These are phyloP conservation scores for Cylindrotheca fusiformis DNA, from an alignment of 108 stramenopile genomes.

Conservation along the genomic window DNA sequence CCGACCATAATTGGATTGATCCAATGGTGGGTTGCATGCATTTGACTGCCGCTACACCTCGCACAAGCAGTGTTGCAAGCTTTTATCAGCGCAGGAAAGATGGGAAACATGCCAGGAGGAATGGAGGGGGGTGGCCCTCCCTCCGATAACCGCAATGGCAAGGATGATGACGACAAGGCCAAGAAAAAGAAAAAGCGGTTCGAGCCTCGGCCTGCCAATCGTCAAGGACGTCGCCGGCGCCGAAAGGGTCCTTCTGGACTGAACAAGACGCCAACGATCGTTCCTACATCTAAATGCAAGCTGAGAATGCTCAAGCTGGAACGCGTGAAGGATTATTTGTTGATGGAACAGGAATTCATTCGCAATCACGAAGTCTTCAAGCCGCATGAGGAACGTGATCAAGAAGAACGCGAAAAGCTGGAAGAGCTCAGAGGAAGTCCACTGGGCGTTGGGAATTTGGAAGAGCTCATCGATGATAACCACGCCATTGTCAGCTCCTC, in stretches of 20 bases:
- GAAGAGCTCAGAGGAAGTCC: constrained; percentile 98
- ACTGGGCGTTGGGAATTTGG: constrained; percentile 93
- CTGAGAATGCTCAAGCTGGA: constrained; percentile 96
- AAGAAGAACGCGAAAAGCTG: constrained; percentile 95
- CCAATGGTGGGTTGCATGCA: no score
- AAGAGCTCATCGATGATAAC: constrained; percentile 99
- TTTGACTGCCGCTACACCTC: no score
- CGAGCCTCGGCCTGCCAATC: constrained; percentile 83
- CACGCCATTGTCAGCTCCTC: constrained; percentile 96
- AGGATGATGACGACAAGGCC: constrained; percentile 53
- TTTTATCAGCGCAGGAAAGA: constrained; percentile 7
- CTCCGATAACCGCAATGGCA: constrained; percentile 19
- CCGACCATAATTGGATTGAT: no score
- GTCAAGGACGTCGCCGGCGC: constrained; percentile 87
- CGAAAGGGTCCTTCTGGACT: constrained; percentile 91
- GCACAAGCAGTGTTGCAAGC: no score
- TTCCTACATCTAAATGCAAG: constrained; percentile 96
- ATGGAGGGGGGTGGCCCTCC: constrained; percentile 64
- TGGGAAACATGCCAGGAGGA: constrained; percentile 83
- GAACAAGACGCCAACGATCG: constrained; percentile 79
- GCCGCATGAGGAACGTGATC: constrained; percentile 95
- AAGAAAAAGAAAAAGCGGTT: constrained; percentile 98
- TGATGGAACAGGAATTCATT: constrained; percentile 99
- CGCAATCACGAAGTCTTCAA: constrained; percentile 98
- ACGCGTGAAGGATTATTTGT: constrained; percentile 97